phyloP scores from a whole-genome alignment of 148 eudicot species.

The Rhododendron molle region DNA sequence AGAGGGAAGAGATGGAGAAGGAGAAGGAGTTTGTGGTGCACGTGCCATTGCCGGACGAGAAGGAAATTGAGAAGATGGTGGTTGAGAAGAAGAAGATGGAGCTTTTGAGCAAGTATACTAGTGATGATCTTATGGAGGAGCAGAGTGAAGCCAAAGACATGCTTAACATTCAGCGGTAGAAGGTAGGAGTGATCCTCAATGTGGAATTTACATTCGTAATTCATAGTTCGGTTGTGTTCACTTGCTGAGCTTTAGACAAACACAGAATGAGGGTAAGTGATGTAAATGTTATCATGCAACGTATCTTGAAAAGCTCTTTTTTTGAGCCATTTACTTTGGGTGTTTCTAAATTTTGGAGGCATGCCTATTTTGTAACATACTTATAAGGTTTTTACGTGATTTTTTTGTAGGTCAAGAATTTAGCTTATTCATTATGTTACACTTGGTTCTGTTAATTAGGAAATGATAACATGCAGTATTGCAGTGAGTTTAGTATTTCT shows the following conservation, averaged over 20 bases:
- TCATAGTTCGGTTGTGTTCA: background rate
- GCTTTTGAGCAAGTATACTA: constrained; percentile 73
- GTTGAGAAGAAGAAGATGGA: constrained; percentile 95
- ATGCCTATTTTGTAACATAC: background rate
- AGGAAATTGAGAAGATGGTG: constrained; percentile 88
- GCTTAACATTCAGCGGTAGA: constrained; percentile 78
- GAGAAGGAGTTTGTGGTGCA: constrained; percentile 84
- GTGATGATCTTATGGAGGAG: constrained; percentile 72
- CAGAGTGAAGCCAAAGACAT: constrained; percentile 76
- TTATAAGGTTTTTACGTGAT: background rate
- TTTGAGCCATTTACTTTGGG: background rate
- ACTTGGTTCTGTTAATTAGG: background rate
- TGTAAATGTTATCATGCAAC: background rate
- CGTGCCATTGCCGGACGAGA: constrained; percentile 87
- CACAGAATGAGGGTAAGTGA: background rate
- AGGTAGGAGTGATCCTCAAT: background rate
- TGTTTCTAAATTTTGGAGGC: background rate
- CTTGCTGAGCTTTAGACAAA: background rate
- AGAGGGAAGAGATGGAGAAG: constrained; percentile 43
- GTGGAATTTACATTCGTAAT: background rate
- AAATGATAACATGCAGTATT: background rate
- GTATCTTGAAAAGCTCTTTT: background rate
- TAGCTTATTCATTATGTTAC: background rate
- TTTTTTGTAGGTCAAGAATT: background rate
- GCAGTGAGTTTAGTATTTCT: background rate